Evolutionary conservation across 1,284 basidiomycete genomes (phyloP), one percentile per base, ranked within the genome.

Genomic region (Pseudozyma thailandica): DNA sequence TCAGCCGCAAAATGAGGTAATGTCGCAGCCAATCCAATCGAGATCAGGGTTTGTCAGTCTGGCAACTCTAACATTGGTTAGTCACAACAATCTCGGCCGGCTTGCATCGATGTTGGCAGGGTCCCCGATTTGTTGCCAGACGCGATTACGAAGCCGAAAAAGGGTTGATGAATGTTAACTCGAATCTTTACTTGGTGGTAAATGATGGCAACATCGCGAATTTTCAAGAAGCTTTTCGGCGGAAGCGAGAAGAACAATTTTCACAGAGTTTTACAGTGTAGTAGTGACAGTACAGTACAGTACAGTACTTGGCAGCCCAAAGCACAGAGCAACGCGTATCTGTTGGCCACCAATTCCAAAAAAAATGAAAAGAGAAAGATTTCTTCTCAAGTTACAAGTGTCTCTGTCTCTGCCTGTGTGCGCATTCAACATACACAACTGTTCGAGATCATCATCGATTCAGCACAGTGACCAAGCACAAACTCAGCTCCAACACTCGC

Each of bases 231-330:
- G 57, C 48, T 49, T 50, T 60, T n/a, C n/a, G 46, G 63, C 52
- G 39, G 63, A 66, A 66, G 57, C 57, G 57, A 60, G 57, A 66
- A 66, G 63, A 66, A 66, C 57, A 56, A 50, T 30, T 49, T 50
- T 39, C 23, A n/a, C n/a, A n/a, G n/a, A n/a, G n/a, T n/a, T n/a
- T n/a, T n/a, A 16, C 31, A 33, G 12, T 33, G 31, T 33, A 13
- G 31, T 10, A 38, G 18, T 38, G 18, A 9, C 18, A 9, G 23
- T 6, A 47, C 31, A 43, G 30, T 31, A 30, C 54, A 49, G 25
- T 45, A 20, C 44, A 41, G 37, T 42, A 48, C 27, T 27, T n/a
- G n/a, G n/a, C n/a, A n/a, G n/a, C n/a, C n/a, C n/a, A n/a, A n/a
- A n/a, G n/a, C n/a, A n/a, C n/a, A n/a, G n/a, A n/a, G n/a, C n/a